phyloP scores from a whole-genome alignment of 495 filamentous ascomycete species.

The Aspergillus taichungensis region DNA sequence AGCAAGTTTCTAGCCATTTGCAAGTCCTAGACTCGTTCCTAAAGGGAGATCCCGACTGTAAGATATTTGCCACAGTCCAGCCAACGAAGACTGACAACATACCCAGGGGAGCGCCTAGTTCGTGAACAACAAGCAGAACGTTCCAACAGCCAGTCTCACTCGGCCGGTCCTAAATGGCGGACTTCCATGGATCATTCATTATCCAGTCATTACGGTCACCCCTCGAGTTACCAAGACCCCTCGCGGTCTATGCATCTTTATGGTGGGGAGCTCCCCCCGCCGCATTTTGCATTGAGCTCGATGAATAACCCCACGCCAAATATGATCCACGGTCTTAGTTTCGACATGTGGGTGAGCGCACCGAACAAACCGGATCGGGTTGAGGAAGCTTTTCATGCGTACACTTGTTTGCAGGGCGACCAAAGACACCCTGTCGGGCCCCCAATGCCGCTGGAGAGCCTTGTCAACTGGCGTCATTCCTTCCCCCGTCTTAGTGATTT shows the following conservation, averaged over 20 bases:
- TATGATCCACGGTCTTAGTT: slow-evolving; percentile 35
- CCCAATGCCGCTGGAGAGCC: slow-evolving; percentile 33
- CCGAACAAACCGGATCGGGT: slow-evolving; percentile 33
- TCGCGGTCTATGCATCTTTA: slow-evolving; percentile 29
- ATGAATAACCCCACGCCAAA: slow-evolving; percentile 27
- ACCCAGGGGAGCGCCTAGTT: slow-evolving; percentile 35
- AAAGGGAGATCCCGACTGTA: slow-evolving; percentile 47
- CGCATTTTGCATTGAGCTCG: slow-evolving; percentile 29
- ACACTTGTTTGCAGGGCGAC: slow-evolving; percentile 41
- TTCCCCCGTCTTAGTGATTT: slow-evolving; percentile 38
- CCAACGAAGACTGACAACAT: slow-evolving; percentile 6
- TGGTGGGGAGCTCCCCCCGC: slow-evolving; percentile 26
- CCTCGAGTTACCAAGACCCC: slow-evolving; percentile 24
- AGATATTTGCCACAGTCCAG: slow-evolving; percentile 6
- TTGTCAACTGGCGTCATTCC: slow-evolving; percentile 34
- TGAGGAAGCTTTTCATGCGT: slow-evolving; percentile 38
- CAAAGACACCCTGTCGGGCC: slow-evolving; percentile 28
- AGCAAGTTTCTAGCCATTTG: slow-evolving; percentile 94
- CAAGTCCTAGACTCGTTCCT: slow-evolving; percentile 89
- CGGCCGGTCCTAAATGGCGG: slow-evolving; percentile 30
- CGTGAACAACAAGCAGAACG: slow-evolving; percentile 33
- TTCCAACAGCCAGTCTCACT: slow-evolving; percentile 25
- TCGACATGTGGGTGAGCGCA: slow-evolving; percentile 44
- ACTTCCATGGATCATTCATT: slow-evolving; percentile 30
- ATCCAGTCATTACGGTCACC: slow-evolving; percentile 27